Conservation (phyloP, 1,284 basidiomycete genomes). For the Pseudozyma sp. region DNA sequence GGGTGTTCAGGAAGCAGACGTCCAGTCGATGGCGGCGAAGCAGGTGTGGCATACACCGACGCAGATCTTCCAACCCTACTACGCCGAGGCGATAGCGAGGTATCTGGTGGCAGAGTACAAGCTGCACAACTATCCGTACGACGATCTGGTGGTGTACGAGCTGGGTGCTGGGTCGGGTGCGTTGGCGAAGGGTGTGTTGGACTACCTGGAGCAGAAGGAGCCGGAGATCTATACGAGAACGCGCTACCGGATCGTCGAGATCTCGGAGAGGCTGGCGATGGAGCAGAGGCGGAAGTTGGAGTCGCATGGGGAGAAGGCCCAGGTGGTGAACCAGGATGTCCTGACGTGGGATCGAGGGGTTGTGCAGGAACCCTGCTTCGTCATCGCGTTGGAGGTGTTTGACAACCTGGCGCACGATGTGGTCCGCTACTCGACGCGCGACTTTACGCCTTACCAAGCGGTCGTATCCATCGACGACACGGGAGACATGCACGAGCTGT, state of each 20-base stretch:
- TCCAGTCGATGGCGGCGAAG: constrained; percentile 73
- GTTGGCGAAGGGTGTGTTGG: constrained; percentile 86
- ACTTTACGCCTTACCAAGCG: constrained; percentile 83
- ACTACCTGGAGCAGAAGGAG: constrained; percentile 80
- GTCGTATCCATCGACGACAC: constrained; percentile 82
- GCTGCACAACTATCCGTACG: constrained; percentile 89
- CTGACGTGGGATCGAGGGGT: constrained; percentile 80
- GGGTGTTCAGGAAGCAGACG: constrained; percentile 60
- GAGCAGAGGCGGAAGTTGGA: constrained; percentile 73
- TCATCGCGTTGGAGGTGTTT: constrained; percentile 93
- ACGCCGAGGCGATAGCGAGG: constrained; percentile 87
- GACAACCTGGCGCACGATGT: constrained; percentile 98
- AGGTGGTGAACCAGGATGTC: constrained; percentile 83
- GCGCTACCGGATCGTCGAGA: constrained; percentile 92
- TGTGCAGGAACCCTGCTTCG: constrained; percentile 86
- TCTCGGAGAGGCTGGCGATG: constrained; percentile 81
- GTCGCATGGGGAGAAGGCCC: constrained; percentile 71
- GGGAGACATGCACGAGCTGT: constrained; percentile 88
- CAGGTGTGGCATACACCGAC: constrained; percentile 99
- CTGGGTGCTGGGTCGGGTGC: constrained; percentile 98
- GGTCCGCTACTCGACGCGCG: constrained; percentile 83
- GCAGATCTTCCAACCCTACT: constrained; percentile 98
- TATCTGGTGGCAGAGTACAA: constrained; percentile 92
- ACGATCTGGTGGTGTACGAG: constrained; percentile 95
- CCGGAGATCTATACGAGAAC: constrained; percentile 93